Conservation (phyloP, 331 rosid genomes). For the Ulmus americana region DNA sequence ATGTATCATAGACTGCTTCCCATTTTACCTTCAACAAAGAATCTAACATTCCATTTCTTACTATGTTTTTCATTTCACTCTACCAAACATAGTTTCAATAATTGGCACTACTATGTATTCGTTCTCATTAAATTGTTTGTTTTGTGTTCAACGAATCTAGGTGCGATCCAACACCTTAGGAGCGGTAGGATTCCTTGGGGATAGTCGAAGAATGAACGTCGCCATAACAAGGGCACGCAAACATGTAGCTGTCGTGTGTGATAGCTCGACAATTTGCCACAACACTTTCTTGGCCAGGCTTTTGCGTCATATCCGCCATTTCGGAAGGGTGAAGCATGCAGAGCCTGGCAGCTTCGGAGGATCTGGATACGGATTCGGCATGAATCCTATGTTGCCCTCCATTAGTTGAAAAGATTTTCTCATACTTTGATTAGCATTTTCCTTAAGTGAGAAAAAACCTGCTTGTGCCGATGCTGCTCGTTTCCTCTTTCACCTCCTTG, state of each 20-base stretch:
- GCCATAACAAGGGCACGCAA: conserved; percentile 82
- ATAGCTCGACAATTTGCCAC: conserved; percentile 79
- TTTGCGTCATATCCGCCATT: conserved; percentile 65
- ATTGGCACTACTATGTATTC: too few species aligned
- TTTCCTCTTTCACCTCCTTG: too few species aligned
- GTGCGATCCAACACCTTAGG: conserved; percentile 77
- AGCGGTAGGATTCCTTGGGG: conserved; percentile 83
- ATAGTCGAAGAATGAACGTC: conserved; percentile 76
- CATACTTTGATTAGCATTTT: too few species aligned
- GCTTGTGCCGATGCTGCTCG: too few species aligned
- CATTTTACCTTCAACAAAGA: too few species aligned
- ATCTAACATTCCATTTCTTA: too few species aligned
- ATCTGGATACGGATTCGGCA: conserved; percentile 62
- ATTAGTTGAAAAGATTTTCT: conserved; percentile 28
- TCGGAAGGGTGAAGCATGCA: conserved; percentile 67
- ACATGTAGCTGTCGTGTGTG: conserved; percentile 70
- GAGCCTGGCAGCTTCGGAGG: conserved; percentile 68
- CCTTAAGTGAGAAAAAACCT: too few species aligned
- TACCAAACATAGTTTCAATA: too few species aligned
- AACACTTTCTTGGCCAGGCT: conserved; percentile 76
- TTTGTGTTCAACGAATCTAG: conserved; percentile 17
- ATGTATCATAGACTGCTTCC: too few species aligned
- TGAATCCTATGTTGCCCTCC: conserved; percentile 69
- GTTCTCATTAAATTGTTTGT: too few species aligned
- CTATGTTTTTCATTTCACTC: too few species aligned